Evolutionary conservation across 768 basidiomycete genomes (phyloP).

Genomic region (Lentinula boryana): DNA sequence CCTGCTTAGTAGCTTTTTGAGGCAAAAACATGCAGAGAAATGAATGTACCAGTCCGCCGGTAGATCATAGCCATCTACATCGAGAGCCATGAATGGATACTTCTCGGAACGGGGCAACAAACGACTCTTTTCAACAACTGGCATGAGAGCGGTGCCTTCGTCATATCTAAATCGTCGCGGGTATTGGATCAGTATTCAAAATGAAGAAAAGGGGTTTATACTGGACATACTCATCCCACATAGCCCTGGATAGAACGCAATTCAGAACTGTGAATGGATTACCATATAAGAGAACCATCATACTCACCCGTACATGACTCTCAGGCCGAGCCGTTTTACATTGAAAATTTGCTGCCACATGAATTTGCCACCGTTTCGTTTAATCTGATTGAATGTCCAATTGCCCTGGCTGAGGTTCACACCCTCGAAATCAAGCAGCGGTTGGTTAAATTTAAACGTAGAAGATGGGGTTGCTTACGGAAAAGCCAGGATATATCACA

Average conservation of each 20-base stretch:
- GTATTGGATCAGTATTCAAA: background rate
- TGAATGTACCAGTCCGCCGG: constrained; percentile 71
- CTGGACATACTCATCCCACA: constrained; percentile 74
- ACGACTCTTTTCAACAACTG: constrained; percentile 52
- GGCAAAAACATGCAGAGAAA: background rate
- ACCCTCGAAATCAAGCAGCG: constrained; percentile 35
- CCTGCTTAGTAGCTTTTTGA: background rate
- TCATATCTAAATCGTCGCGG: constrained; percentile 54
- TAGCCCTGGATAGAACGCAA: constrained; percentile 40
- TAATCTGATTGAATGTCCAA: constrained; percentile 69
- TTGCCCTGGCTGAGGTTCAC: constrained; percentile 66
- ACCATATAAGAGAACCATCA: background rate
- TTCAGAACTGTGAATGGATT: background rate
- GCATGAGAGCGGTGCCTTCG: constrained; percentile 81
- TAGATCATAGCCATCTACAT: constrained; percentile 71
- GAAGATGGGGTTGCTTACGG: constrained; percentile 42
- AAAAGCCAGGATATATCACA: constrained; percentile 76
- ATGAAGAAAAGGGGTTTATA: background rate
- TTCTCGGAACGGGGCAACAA: constrained; percentile 56
- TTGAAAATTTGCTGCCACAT: constrained; percentile 77
- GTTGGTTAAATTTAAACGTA: background rate
- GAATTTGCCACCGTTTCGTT: constrained; percentile 68
- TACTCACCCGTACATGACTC: constrained; percentile 45
- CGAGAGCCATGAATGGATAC: constrained; percentile 63
- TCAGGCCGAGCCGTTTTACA: constrained; percentile 52